These are phyloP conservation scores for Rhizopogon rudus DNA, from an alignment of 768 basidiomycete genomes.

Conservation along the genomic window DNA sequence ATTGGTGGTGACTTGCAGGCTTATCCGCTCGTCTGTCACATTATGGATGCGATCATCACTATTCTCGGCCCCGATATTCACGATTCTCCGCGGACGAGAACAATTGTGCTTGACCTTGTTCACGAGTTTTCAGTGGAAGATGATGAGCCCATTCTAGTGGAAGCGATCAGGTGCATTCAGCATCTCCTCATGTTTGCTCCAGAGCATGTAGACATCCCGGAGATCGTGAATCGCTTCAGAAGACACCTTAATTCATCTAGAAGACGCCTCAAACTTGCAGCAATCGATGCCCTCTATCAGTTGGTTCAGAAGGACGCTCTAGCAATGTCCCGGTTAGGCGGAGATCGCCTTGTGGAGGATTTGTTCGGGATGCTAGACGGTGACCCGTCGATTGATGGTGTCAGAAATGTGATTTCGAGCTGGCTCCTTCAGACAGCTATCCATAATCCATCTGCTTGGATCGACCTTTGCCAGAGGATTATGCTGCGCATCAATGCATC, in stretches of 20 bases:
- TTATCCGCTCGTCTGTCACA: slow-evolving; percentile 86
- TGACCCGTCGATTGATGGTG: slow-evolving; percentile 90
- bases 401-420: slow-evolving; percentile 85
- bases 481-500: slow-evolving; percentile 92
- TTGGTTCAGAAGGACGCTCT: slow-evolving; percentile 94
- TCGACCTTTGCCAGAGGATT: slow-evolving; percentile 94
- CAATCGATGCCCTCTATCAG: slow-evolving; percentile 94
- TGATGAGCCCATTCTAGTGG: slow-evolving; percentile 85
- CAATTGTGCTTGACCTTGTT: slow-evolving; percentile 79
- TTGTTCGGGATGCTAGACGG: slow-evolving; percentile 94
- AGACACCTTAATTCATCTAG: slow-evolving; percentile 75
- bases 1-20: slow-evolving; percentile 87
- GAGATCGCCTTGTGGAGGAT: slow-evolving; percentile 90
- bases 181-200: slow-evolving; percentile 97
- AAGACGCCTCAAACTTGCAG: slow-evolving; percentile 85
- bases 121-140: slow-evolving; percentile 80
- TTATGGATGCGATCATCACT: slow-evolving; percentile 90
- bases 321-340: slow-evolving; percentile 87
- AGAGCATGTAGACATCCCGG: slow-evolving; percentile 75
- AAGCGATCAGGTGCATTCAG: slow-evolving; percentile 94
- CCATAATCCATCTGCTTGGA: slow-evolving; percentile 95
- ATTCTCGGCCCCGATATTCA: slow-evolving; percentile 95
- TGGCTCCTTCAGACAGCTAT: slow-evolving; percentile 96
- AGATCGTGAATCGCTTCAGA: slow-evolving; percentile 74
- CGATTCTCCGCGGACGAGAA: slow-evolving; percentile 76